These are phyloP conservation scores for Hypoxylon sp. DNA, from an alignment of 2,329 filamentous ascomycete species.

Conservation along the genomic window DNA sequence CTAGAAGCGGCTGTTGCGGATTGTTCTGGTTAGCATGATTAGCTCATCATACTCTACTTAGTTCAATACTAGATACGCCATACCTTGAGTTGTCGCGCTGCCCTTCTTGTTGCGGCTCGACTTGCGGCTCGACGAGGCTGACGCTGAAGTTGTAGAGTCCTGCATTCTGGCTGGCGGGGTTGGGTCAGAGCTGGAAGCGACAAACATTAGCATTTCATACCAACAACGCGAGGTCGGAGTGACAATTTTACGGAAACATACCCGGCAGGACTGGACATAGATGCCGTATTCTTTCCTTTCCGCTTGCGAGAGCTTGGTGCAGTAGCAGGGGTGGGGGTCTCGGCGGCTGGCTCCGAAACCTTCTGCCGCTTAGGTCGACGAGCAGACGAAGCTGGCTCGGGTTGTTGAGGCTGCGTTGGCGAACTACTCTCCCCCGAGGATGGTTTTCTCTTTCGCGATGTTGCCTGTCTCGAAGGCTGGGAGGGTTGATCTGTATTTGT, in stretches of 20 bases:
- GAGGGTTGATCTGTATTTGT: slow-evolving; percentile 17
- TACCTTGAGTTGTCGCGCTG: slow-evolving; percentile 60
- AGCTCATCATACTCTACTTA: slow-evolving; percentile 1
- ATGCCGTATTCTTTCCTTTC: slow-evolving; percentile 71
- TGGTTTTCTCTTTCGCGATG: slow-evolving; percentile 81
- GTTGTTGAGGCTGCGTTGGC: slow-evolving; percentile 47
- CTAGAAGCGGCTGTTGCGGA: slow-evolving; percentile 52
- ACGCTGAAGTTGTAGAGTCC: slow-evolving; percentile 64
- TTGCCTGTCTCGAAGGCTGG: slow-evolving; percentile 59
- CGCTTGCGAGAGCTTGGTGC: slow-evolving; percentile 62
- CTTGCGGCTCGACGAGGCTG: slow-evolving; percentile 77
- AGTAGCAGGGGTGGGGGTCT: slow-evolving; percentile 52
- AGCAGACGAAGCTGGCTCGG: slow-evolving; percentile 56
- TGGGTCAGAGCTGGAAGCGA: slow-evolving; percentile 64
- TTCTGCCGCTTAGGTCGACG: slow-evolving; percentile 80
- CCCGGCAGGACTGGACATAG: slow-evolving; percentile 79
- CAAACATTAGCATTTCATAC: slow-evolving; percentile 38
- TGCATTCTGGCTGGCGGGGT: slow-evolving; percentile 74
- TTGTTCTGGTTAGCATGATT: slow-evolving; percentile 32
- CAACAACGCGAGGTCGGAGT: background rate
- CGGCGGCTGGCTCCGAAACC: slow-evolving; percentile 63
- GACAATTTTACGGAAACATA: slow-evolving; percentile 57
- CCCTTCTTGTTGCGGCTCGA: slow-evolving; percentile 78
- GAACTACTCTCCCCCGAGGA: slow-evolving; percentile 63
- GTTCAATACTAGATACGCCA: slow-evolving; percentile 19